Evolutionary conservation across 495 filamentous ascomycete genomes (phyloP), one percentile per base, ranked within the genome.

Genomic region (Xylaria scruposa): DNA sequence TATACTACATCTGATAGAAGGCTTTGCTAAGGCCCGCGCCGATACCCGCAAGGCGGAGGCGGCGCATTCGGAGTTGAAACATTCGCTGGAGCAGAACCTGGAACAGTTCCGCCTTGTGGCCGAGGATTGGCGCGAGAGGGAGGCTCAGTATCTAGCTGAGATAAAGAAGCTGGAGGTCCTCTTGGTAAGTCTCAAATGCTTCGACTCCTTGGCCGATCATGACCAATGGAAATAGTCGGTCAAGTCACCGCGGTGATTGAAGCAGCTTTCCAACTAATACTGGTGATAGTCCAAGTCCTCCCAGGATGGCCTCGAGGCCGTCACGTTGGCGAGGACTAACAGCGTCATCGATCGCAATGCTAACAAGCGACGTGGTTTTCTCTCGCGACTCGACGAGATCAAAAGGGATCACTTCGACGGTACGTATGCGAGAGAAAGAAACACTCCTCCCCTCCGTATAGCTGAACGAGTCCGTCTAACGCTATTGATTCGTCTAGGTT

Each of bases 101-200:
- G 79, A 83, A 36, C 71, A 81, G 65, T 85, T 84, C 68, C 77
- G 78, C 15, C 73, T 60, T 19, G 74, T 81, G 15, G 80, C 78
- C 26, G 74, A 84, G n/a, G 83, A 83, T 33, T 85, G 84, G 84
- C 71, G 83, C 0, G 69, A 77, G 33, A 77, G 78, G 7, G 81
- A 85, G 70, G 36, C 72, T 9, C 76, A 78, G 46, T 88, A 85
- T 76, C 85, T 81, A 60, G 74, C 77, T 0, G 85, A 88, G 67
- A 77, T 88, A 61, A 86, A 85, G 72, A 78, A 82, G 9, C 78
- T 88, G 6, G 86, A 88, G 72, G 73, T 87, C 8, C 70, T 84
- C 13, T 63, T 88, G 3, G 68, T 70, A 38, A 62, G 68, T n/a
- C n/a, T n/a, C n/a, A n/a, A n/a, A n/a, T n/a, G n/a, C 53, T 44